Evolutionary conservation across 1,284 basidiomycete species (phyloP).

Genomic region (Prillingera fragicola): DNA sequence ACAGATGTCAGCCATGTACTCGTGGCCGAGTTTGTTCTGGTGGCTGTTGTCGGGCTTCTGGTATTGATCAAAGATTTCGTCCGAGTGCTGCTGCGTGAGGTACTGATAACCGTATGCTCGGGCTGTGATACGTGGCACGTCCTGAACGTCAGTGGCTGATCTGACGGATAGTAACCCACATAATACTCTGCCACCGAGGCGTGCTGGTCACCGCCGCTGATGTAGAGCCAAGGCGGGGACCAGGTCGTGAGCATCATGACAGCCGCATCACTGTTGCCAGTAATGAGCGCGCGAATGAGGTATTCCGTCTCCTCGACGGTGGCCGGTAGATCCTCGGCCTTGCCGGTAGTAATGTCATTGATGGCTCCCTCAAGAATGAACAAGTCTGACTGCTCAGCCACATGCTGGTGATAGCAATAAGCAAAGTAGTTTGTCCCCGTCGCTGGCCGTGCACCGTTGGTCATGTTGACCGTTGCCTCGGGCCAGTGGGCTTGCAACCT

Average conservation of each 20-base stretch:
- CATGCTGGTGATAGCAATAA: slow-evolving; percentile 6
- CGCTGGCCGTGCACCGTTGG: slow-evolving; percentile 17
- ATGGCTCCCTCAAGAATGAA: slow-evolving; percentile 7
- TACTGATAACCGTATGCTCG: slow-evolving; percentile 9
- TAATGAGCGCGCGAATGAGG: slow-evolving; percentile 3
- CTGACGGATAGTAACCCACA: too few relatives aligned
- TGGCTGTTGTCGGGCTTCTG: not conserved
- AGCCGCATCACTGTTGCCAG: not conserved
- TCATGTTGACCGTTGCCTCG: not conserved
- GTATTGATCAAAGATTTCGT: not conserved
- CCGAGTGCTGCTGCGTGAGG: slow-evolving; percentile 4
- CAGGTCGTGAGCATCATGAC: slow-evolving; percentile 5
- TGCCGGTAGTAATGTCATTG: slow-evolving; percentile 2
- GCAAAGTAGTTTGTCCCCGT: slow-evolving; percentile 40
- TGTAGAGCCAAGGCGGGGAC: not conserved
- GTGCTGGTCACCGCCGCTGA: slow-evolving; percentile 3
- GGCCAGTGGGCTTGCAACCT: not conserved
- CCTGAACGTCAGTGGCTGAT: too few relatives aligned
- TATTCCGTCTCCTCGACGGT: slow-evolving; percentile 3
- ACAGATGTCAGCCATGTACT: slow-evolving; percentile 6
- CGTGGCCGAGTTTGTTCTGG: slow-evolving; percentile 7
- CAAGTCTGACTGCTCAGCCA: slow-evolving; percentile 1
- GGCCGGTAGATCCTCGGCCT: not conserved
- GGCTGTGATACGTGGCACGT: slow-evolving; percentile 6
- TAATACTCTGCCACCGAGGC: not conserved